Evolutionary conservation across 805 yeast species (phyloP).

Genomic region (Jamesozyma rosinii): DNA sequence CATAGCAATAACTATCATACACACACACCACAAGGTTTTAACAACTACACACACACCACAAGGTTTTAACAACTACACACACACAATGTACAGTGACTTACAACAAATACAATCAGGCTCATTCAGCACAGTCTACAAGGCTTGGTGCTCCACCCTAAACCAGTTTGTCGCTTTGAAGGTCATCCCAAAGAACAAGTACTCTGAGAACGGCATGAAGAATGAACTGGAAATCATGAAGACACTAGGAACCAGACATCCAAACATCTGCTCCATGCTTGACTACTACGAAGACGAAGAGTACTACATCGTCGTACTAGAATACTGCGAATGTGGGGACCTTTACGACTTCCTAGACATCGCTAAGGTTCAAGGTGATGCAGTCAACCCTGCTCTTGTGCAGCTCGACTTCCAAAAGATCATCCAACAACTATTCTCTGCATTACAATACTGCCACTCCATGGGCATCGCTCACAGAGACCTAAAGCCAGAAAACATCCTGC

Average conservation of each 20-base stretch:
- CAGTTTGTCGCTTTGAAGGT: constrained; percentile 26
- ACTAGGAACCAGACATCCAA: constrained; percentile 36
- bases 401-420: constrained; percentile 33
- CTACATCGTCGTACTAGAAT: constrained; percentile 54
- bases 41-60: too few relatives aligned
- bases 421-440: constrained; percentile 43
- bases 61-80: neutral
- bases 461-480: constrained; percentile 64
- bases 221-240: constrained; percentile 31
- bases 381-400: constrained; percentile 9
- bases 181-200: constrained; percentile 16
- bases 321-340: constrained; percentile 56
- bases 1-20: too few relatives aligned
- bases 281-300: constrained; percentile 45
- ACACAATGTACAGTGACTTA: constrained; percentile 11
- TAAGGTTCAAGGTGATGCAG: constrained; percentile 11
- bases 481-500: constrained; percentile 62
- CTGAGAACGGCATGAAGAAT: constrained; percentile 12
- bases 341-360: constrained; percentile 40
- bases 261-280: constrained; percentile 52
- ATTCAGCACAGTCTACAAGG: constrained; percentile 28
- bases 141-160: constrained; percentile 15
- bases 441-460: constrained; percentile 44
- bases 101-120: constrained; percentile 26
- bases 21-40: too few relatives aligned